Evolutionary conservation across 208 protist species (phyloP).

Genomic region (Blastocrithidia nonstop): DNA sequence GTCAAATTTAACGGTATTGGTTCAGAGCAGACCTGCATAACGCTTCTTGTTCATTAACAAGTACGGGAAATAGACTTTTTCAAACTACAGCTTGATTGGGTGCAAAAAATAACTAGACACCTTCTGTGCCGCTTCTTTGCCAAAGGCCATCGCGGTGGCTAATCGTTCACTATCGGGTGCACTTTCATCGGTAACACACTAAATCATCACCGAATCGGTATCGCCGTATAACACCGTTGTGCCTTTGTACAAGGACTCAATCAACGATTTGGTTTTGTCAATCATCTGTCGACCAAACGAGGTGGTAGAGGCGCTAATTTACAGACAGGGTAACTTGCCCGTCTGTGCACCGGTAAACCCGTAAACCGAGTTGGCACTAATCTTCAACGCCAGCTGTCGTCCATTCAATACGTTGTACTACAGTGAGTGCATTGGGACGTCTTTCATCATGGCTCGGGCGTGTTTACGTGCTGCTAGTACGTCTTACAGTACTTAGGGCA

Average conservation of each 20-base stretch:
- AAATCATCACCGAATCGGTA: conserved; percentile 99
- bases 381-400: conserved; percentile 98
- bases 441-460: conserved; percentile 70
- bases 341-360: conserved; percentile 98
- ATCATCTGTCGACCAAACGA: conserved; percentile 99
- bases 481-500: conserved; percentile 78
- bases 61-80: conserved; percentile 99
- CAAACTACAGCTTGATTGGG: conserved; percentile 99
- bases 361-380: conserved; percentile 99
- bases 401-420: conserved; percentile 93
- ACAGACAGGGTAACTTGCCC: conserved; percentile 98
- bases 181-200: conserved; percentile 47
- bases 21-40: conserved; percentile 99
- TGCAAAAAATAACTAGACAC: conserved; percentile 69
- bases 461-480: conserved; percentile 64
- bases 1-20: conserved; percentile 92
- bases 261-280: conserved; percentile 87
- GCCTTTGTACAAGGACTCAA: conserved; percentile 94
- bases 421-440: conserved; percentile 55
- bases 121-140: conserved; percentile 85
- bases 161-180: conserved; percentile 45
- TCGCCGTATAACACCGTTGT: conserved; percentile 98
- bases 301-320: conserved; percentile 91
- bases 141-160: conserved; percentile 58
- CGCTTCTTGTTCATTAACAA: conserved; percentile 99